Evolutionary conservation across 2,329 filamentous ascomycete genomes (phyloP).

Genomic region (Beauveria caledonica): DNA sequence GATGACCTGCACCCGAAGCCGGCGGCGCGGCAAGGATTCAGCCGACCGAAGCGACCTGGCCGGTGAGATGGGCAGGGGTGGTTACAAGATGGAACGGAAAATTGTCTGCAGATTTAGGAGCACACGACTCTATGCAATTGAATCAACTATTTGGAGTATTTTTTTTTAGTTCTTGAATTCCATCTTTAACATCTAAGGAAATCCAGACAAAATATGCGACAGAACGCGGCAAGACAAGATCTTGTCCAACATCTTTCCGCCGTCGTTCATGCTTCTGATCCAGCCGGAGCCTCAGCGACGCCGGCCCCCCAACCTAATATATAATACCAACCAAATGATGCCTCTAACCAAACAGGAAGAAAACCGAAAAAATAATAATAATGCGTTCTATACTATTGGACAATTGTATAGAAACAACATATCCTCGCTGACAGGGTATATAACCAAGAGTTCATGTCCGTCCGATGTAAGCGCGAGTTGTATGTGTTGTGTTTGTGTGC

Average conservation of each 20-base stretch:
- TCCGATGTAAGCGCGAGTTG: not conserved
- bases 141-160: not conserved
- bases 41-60: conserved; percentile 71
- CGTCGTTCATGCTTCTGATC: not conserved
- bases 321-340: not conserved
- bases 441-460: conserved; percentile 1
- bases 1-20: conserved; percentile 61
- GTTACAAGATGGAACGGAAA: not conserved
- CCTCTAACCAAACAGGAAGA: not conserved
- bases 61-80: conserved; percentile 30
- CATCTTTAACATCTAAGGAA: not conserved
- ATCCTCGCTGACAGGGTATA: conserved; percentile 6
- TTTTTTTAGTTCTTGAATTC: not conserved
- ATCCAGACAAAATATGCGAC: not conserved
- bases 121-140: not conserved
- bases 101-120: not conserved
- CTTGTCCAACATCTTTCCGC: not conserved
- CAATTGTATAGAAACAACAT: not conserved
- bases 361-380: not conserved
- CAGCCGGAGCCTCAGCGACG: no score
- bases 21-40: conserved; percentile 61
- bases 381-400: not conserved
- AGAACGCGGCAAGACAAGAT: not conserved
- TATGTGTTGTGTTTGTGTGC: not conserved
- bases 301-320: not conserved